phyloP scores from a whole-genome alignment of 2,329 filamentous ascomycete species.

The Claviceps humidiphila region DNA sequence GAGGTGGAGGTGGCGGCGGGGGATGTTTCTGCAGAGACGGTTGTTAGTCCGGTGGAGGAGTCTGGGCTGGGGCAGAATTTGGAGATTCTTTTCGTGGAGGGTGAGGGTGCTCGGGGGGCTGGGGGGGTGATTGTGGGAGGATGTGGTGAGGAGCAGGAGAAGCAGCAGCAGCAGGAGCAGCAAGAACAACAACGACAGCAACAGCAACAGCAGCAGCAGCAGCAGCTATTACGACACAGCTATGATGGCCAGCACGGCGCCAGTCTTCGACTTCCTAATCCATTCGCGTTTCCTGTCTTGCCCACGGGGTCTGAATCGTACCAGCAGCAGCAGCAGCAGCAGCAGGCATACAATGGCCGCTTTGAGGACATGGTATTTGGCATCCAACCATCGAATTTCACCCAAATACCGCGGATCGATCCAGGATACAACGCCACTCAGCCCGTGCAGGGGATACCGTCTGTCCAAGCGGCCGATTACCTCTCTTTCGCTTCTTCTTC shows the following conservation, averaged over 20 bases:
- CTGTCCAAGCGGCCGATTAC: conserved; percentile 13
- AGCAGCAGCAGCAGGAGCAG: no score
- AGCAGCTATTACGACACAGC: background rate
- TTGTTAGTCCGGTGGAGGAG: conserved; percentile 55
- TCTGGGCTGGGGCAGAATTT: conserved; percentile 25
- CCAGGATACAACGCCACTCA: conserved; percentile 12
- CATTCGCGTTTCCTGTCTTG: conserved; percentile 13
- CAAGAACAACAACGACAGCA: no score
- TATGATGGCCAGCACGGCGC: conserved; percentile 2
- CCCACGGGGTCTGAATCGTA: conserved; percentile 14
- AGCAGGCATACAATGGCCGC: conserved; percentile 7
- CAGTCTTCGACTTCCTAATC: conserved; percentile 9
- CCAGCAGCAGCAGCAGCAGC: conserved; percentile 14
- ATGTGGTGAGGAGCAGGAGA: no score
- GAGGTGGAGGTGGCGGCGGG: conserved; percentile 30
- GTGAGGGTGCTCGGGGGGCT: no score
- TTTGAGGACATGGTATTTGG: conserved; percentile 16
- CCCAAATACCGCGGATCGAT: conserved; percentile 12
- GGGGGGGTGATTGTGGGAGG: no score
- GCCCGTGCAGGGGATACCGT: conserved; percentile 13
- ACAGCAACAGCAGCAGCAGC: background rate
- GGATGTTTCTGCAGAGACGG: conserved; percentile 44
- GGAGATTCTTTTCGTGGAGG: no score
- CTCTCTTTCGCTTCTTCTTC: conserved; percentile 5
- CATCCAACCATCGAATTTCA: conserved; percentile 14